These are phyloP conservation scores for Mycena galericulata DNA, from an alignment of 768 basidiomycete species.

Conservation along the genomic window DNA sequence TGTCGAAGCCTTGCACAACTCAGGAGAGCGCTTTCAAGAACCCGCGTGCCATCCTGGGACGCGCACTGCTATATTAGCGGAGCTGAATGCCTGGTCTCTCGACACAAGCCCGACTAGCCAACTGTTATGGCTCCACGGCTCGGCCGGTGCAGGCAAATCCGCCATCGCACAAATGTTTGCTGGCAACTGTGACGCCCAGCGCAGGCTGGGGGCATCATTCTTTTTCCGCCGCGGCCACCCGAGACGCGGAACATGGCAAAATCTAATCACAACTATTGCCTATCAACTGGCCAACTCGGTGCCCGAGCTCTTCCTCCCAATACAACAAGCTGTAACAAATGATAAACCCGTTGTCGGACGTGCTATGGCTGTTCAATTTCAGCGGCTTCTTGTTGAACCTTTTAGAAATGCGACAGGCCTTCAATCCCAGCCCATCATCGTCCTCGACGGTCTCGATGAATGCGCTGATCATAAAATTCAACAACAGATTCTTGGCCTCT, in stretches of 20 bases:
- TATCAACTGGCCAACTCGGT: constrained; percentile 36
- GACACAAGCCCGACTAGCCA: background rate
- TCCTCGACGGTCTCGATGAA: constrained; percentile 4
- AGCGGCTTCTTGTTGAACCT: constrained; percentile 31
- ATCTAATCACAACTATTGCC: constrained; percentile 42
- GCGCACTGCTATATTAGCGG: too few species aligned
- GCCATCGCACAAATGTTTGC: constrained; percentile 35
- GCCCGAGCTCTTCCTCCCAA: constrained; percentile 6
- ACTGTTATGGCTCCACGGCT: constrained; percentile 34
- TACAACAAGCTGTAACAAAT: constrained; percentile 17
- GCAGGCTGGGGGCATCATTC: constrained; percentile 43
- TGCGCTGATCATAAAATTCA: background rate
- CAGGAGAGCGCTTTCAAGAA: too few species aligned
- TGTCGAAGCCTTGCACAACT: too few species aligned
- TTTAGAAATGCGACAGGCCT: background rate
- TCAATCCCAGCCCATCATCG: background rate
- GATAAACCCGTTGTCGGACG: constrained; percentile 28
- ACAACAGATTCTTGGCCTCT: background rate
- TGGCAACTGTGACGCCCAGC: constrained; percentile 19
- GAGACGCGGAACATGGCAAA: constrained; percentile 37
- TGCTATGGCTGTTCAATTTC: constrained; percentile 23
- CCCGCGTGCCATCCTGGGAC: too few species aligned
- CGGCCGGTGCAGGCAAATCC: constrained; percentile 37
- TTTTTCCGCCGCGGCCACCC: constrained; percentile 45
- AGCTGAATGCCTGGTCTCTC: background rate